Percentiles rank a stretch among this genome's conserved stretches.
Evolutionary conservation across 78 protist genomes (phyloP).

Genomic region (Guillardia theta): DNA sequence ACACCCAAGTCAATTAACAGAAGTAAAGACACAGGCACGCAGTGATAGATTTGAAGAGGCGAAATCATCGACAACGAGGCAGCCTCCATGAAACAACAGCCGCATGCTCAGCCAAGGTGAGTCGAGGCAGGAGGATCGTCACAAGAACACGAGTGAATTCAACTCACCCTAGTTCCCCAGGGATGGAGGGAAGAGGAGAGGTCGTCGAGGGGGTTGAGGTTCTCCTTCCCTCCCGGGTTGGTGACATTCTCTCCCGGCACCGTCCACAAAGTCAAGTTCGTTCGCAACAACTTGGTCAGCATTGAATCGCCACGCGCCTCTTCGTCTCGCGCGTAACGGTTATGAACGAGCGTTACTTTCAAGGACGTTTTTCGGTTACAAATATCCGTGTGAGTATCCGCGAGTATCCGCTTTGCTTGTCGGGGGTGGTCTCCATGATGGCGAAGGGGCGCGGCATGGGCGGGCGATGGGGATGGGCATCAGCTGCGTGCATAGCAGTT

Average conservation of each 20-base stretch:
- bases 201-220: constrained; percentile 14
- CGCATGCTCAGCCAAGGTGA: background rate
- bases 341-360: too few relatives aligned
- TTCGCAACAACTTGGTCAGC: background rate
- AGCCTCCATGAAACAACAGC: background rate
- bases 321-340: too few relatives aligned
- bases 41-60: background rate
- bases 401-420: too few relatives aligned
- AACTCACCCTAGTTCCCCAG: background rate
- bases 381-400: too few relatives aligned
- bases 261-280: background rate
- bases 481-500: too few relatives aligned
- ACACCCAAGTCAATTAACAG: background rate
- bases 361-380: too few relatives aligned
- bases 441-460: too few relatives aligned
- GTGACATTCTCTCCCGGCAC: constrained; percentile 34
- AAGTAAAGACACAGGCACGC: background rate
- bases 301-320: too few relatives aligned
- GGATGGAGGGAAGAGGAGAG: background rate
- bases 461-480: too few relatives aligned
- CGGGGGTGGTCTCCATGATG: too few relatives aligned
- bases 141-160: background rate
- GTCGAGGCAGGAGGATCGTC: background rate
- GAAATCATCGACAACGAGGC: background rate
- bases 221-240: background rate